These are phyloP conservation scores for Cronartium ribicola DNA, from an alignment of 1,284 basidiomycete species.

Conservation along the genomic window DNA sequence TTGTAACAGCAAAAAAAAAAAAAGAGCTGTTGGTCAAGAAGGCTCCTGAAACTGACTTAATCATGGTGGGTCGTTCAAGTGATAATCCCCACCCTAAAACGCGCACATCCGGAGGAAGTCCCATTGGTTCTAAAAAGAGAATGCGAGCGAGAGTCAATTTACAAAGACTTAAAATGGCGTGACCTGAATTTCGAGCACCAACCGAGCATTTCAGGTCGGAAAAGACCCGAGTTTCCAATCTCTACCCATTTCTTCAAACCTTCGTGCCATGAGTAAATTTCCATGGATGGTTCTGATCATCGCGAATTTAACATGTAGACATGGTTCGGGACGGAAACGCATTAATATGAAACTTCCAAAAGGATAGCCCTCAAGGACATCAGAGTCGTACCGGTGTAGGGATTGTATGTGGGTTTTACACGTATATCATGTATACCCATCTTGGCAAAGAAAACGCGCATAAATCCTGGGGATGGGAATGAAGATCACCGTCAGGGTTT, in stretches of 20 bases:
- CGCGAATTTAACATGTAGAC: slow-evolving; percentile 52
- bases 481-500: not conserved
- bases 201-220: slow-evolving; percentile 93
- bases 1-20: not conserved
- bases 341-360: slow-evolving; percentile 47
- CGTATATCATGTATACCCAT: slow-evolving; percentile 65
- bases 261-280: slow-evolving; percentile 98
- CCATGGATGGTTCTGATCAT: slow-evolving; percentile 81
- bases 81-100: slow-evolving; percentile 96
- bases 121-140: slow-evolving; percentile 72
- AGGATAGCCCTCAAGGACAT: slow-evolving; percentile 50
- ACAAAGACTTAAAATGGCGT: not conserved
- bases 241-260: slow-evolving; percentile 94
- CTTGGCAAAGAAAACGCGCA: slow-evolving; percentile 96
- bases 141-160: not conserved
- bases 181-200: not conserved
- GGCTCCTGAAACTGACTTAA: slow-evolving; percentile 63
- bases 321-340: not conserved
- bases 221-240: slow-evolving; percentile 88
- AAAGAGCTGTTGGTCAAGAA: too few species aligned
- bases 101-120: slow-evolving; percentile 91
- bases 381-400: slow-evolving; percentile 49
- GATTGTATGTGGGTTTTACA: slow-evolving; percentile 53
- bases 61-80: slow-evolving; percentile 98
- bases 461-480: slow-evolving; percentile 65